These are phyloP conservation scores for Kodamaea fungicola DNA, from an alignment of 1,139 yeast species.

Conservation along the genomic window DNA sequence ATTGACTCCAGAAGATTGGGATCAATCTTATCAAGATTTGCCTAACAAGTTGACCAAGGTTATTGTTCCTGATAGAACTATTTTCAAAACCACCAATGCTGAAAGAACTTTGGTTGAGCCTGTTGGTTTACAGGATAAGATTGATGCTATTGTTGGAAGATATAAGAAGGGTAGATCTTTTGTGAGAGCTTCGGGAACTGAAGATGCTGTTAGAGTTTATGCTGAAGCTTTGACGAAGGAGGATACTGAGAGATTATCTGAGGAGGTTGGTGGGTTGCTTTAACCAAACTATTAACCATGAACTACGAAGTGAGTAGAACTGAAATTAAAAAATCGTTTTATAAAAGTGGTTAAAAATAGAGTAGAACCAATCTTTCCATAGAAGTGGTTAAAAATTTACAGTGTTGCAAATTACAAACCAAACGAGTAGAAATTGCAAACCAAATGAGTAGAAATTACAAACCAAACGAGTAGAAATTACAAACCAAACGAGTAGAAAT, in stretches of 20 bases:
- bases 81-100: slow-evolving; percentile 84
- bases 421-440: no score
- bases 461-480: no score
- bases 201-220: slow-evolving; percentile 93
- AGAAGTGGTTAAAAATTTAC: no score
- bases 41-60: slow-evolving; percentile 85
- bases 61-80: slow-evolving; percentile 73
- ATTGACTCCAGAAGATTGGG: slow-evolving; percentile 68
- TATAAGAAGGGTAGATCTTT: slow-evolving; percentile 74
- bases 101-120: slow-evolving; percentile 82
- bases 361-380: no score
- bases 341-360: no score
- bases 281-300: no score
- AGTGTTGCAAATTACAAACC: no score
- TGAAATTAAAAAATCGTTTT: no score
- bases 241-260: slow-evolving; percentile 31
- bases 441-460: no score
- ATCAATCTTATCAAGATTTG: slow-evolving; percentile 70
- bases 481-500: no score
- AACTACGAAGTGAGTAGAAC: no score
- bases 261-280: slow-evolving; percentile 32
- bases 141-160: slow-evolving; percentile 61
- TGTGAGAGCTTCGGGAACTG: slow-evolving; percentile 97
- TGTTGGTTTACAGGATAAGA: slow-evolving; percentile 66
- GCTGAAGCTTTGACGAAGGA: slow-evolving; percentile 71